phyloP scores from a whole-genome alignment of 1,139 yeast species.

The Yamadazyma membranifaciens region DNA sequence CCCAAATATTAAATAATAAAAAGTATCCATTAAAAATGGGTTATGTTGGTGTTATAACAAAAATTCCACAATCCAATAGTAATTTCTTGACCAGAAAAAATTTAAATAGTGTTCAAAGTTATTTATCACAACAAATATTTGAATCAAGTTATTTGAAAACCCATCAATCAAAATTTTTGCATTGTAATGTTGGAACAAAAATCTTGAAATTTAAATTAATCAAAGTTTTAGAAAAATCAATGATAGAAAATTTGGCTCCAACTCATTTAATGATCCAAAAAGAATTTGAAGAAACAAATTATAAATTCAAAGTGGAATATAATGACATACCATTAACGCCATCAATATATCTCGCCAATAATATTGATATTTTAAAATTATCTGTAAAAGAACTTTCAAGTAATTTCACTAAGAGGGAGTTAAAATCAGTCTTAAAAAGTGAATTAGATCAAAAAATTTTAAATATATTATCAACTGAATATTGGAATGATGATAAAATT shows the following conservation, averaged over 20 bases:
- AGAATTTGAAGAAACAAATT: constrained; percentile 90
- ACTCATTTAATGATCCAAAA: constrained; percentile 83
- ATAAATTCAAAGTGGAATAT: constrained; percentile 92
- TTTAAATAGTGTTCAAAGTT: constrained; percentile 45
- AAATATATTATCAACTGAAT: constrained; percentile 82
- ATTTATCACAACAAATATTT: constrained; percentile 62
- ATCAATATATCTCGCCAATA: constrained; percentile 88
- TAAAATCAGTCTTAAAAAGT: constrained; percentile 73
- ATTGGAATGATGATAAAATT: constrained; percentile 67
- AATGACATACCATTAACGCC: constrained; percentile 94
- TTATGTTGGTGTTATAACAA: constrained; percentile 94
- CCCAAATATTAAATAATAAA: constrained; percentile 64
- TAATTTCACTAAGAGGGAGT: constrained; percentile 78
- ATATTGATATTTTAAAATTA: constrained; percentile 81
- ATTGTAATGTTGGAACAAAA: constrained; percentile 76
- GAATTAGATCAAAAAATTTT: constrained; percentile 87
- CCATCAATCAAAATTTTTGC: constrained; percentile 57
- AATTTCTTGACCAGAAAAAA: constrained; percentile 35
- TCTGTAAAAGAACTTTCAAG: constrained; percentile 86
- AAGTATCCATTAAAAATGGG: constrained; percentile 94
- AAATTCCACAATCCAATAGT: constrained; percentile 49
- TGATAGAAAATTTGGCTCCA: constrained; percentile 87
- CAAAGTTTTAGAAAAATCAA: constrained; percentile 82
- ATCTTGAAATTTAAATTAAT: constrained; percentile 76
- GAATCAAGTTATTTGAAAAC: constrained; percentile 60